Evolutionary conservation across 2,329 filamentous ascomycete species (phyloP).

Genomic region (Xylaria sp.): DNA sequence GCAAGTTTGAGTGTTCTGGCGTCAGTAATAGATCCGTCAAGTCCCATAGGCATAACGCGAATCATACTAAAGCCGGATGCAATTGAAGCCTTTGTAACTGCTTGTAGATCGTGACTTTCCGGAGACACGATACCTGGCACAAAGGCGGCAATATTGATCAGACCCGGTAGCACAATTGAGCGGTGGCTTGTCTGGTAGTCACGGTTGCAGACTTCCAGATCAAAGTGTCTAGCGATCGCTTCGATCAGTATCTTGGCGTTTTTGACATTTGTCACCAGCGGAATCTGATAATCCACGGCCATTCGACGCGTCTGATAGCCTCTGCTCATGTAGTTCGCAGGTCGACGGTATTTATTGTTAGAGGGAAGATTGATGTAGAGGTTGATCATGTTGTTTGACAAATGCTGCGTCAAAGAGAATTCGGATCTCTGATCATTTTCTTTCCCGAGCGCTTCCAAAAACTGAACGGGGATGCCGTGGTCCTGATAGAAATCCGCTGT

Average conservation of each 20-base stretch:
- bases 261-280: constrained; percentile 98
- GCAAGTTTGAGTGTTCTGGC: constrained; percentile 76
- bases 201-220: constrained; percentile 82
- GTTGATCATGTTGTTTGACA: constrained; percentile 98
- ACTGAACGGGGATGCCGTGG: constrained; percentile 91
- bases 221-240: constrained; percentile 89
- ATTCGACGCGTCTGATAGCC: constrained; percentile 96
- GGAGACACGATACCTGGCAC: constrained; percentile 76
- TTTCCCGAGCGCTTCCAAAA: constrained; percentile 85
- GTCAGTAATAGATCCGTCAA: constrained; percentile 79
- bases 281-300: constrained; percentile 97
- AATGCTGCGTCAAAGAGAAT: constrained; percentile 95
- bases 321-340: constrained; percentile 98
- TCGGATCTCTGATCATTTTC: constrained; percentile 89
- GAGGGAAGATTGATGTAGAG: constrained; percentile 99
- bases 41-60: constrained; percentile 79
- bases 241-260: constrained; percentile 98
- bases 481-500: constrained; percentile 97
- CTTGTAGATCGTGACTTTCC: constrained; percentile 74
- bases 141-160: constrained; percentile 84
- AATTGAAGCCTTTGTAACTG: constrained; percentile 78
- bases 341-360: constrained; percentile 94
- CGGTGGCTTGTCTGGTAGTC: constrained; percentile 94
- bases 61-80: constrained; percentile 84
- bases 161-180: constrained; percentile 76